phyloP scores from a whole-genome alignment of 495 filamentous ascomycete genomes.

The Staphylotrichum longicolle region DNA sequence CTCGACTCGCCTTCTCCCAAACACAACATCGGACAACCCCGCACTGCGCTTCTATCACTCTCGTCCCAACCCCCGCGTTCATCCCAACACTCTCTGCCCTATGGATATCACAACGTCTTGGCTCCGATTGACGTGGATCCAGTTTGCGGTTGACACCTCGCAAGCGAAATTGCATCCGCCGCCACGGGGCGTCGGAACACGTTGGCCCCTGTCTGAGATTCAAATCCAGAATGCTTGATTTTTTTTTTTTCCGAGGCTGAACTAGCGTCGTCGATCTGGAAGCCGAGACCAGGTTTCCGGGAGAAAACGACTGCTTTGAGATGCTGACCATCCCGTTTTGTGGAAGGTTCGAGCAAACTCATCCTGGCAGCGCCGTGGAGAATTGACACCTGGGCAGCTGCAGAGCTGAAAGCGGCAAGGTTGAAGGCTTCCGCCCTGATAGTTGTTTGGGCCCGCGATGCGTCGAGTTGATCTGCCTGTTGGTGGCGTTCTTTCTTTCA shows the following conservation, averaged over 20 bases:
- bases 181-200: slow-evolving; percentile 28
- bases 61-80: not conserved
- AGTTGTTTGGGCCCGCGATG: no score
- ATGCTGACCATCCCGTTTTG: no score
- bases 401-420: no score
- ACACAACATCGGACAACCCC: not conserved
- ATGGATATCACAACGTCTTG: not conserved
- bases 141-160: slow-evolving; percentile 15
- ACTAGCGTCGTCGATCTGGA: slow-evolving; percentile 5
- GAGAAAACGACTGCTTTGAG: no score
- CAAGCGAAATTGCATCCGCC: slow-evolving; percentile 39
- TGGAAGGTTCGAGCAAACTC: no score
- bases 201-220: slow-evolving; percentile 27
- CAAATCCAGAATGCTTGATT: slow-evolving; percentile 32
- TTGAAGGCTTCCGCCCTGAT: no score
- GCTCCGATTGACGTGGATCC: slow-evolving; percentile 3
- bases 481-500: no score
- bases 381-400: not conserved
- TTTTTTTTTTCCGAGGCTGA: slow-evolving; percentile 11
- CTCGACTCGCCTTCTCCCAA: not conserved
- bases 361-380: not conserved
- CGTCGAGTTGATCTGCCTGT: no score
- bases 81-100: not conserved
- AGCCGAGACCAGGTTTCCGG: not conserved
- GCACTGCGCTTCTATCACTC: not conserved